Base-by-base conservation (phyloP, 345 rosid genomes). In the Bretschneidera sinensis region DNA sequence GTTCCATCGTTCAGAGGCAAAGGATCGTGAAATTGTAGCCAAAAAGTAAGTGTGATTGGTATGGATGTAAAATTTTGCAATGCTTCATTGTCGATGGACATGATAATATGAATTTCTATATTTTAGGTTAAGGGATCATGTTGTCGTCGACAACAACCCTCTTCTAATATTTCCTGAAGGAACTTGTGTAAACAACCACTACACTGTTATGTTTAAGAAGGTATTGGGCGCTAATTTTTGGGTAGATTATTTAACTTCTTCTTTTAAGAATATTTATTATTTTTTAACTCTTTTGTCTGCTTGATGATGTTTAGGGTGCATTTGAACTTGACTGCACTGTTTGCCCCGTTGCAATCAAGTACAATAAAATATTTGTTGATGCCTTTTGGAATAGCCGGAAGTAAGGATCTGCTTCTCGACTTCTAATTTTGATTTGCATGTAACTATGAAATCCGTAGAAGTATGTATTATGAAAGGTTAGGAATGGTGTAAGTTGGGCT, bases 351-450 rank as follows among this genome's bases (percentile, higher is more conserved):
- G 97, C 98, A 63, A 88, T 95, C 77, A 95, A 91, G 78, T 88
- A 95, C 85, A 95, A 95, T 55, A 91, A 88, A 76, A 88, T 91
- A 59, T 95, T 95, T 60, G 99, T 91, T 55, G 99, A 95, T 68
- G 99, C 99, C 34, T 95, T 95, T 76, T 95, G 99, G 99, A 95
- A 95, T 65, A 95, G 96, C 84, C 72, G 91, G 71, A 95, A 91
- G 99, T 95, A 82, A 70, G 92, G 45, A 58, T 19, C 43, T 57
- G n/a, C 8, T 43, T 43, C 28, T 17, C 2, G 2, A 9, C 4
- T 57, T 7, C 55, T 55, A 16, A 54, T 18, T 11, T 58, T 49
- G 14, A 9, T 17, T 19, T 68, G 24, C 33, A 54, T 54, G 9
- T 35, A 9, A 34, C 25, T 9, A 50, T 51, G 43, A 21, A 21